phyloP scores from a whole-genome alignment of 176 grass and related monocot genomes.

The Oryza glumipatula region DNA sequence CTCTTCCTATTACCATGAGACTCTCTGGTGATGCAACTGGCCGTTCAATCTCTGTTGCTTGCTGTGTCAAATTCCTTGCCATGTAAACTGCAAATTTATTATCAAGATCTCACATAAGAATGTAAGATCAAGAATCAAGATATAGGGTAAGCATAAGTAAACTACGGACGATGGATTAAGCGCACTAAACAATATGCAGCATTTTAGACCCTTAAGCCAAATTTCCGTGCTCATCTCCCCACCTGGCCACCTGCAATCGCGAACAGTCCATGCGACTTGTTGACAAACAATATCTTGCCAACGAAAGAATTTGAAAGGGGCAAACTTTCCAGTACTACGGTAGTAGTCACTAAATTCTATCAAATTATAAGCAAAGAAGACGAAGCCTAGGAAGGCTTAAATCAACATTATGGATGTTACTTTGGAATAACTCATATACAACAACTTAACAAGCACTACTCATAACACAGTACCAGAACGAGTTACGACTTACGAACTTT shows the following conservation, averaged over 20 bases:
- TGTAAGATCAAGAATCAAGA: too few species aligned
- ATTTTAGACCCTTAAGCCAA: not conserved
- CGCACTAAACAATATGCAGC: not conserved
- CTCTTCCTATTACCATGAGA: too few species aligned
- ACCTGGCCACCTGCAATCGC: not conserved
- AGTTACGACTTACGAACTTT: not conserved
- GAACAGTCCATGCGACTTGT: not conserved
- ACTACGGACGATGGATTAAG: not conserved
- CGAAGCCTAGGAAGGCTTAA: not conserved
- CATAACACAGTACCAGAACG: not conserved
- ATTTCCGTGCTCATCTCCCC: not conserved
- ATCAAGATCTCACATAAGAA: too few species aligned
- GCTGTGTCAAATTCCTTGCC: not conserved
- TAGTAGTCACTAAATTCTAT: not conserved
- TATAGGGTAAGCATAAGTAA: not conserved
- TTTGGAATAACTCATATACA: not conserved
- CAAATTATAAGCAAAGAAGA: not conserved
- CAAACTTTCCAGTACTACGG: not conserved
- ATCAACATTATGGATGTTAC: not conserved
- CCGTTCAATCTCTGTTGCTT: not conserved
- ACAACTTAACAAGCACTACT: not conserved
- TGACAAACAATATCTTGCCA: not conserved
- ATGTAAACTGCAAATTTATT: not conserved
- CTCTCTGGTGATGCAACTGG: too few species aligned
- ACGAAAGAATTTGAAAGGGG: not conserved